Conservation (phyloP, 129 eudicot species). For the Pittosporum tobira region DNA sequence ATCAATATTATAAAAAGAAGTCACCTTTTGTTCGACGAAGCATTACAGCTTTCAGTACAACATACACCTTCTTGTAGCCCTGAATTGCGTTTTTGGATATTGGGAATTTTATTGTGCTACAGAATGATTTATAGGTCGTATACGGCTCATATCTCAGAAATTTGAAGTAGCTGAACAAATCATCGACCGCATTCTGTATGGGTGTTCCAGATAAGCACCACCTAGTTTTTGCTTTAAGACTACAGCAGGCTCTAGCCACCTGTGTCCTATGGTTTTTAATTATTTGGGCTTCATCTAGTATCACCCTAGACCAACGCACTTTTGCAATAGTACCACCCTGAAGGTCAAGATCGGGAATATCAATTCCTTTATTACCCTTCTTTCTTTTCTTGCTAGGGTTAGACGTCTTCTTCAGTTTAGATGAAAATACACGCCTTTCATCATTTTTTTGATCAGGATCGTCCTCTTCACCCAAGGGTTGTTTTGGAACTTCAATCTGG, state of each 20-base stretch:
- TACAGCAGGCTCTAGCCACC: conserved; percentile 97
- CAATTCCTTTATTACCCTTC: conserved; percentile 43
- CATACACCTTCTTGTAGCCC: conserved; percentile 84
- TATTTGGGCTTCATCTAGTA: conserved; percentile 94
- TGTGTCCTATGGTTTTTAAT: conserved; percentile 90
- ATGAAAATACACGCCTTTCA: conserved; percentile 20
- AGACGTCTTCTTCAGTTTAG: conserved; percentile 54
- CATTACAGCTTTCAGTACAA: conserved; percentile 88
- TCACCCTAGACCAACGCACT: conserved; percentile 93
- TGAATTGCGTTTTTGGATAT: conserved; percentile 44
- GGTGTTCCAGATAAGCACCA: conserved; percentile 99
- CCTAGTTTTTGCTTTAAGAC: conserved; percentile 85
- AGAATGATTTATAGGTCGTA: conserved; percentile 45
- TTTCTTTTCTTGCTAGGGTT: conserved; percentile 44
- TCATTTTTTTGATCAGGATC: conserved; percentile 36
- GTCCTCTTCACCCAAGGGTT: conserved; percentile 57
- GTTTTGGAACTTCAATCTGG: conserved; percentile 85
- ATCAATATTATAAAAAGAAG: too few species aligned
- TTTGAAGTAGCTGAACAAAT: conserved; percentile 89
- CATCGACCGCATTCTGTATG: conserved; percentile 92
- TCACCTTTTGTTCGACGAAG: conserved; percentile 97
- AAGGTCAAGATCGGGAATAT: too few species aligned
- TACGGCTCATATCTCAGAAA: conserved; percentile 87
- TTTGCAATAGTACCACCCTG: conserved; percentile 67
- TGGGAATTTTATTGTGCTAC: conserved; percentile 52